Evolutionary conservation across 176 grass and related monocot species (phyloP), one percentile per base, ranked within the genome.

Genomic region (Cenchrus fungigraminus): DNA sequence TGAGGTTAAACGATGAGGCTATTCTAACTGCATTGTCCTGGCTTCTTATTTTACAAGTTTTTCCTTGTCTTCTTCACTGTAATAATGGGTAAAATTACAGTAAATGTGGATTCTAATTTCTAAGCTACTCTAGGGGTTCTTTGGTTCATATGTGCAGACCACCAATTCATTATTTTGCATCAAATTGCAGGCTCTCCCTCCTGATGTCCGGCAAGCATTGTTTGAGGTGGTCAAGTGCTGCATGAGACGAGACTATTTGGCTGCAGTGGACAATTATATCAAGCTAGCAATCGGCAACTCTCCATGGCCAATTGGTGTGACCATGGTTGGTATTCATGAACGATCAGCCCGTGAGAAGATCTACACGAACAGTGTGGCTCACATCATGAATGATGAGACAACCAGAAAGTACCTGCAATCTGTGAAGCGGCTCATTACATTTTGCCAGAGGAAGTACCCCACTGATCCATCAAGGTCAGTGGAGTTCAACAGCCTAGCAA

Each of bases 321-420:
- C 95, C 1, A 94, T 94, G 92, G 95, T 94, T 53, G 95, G 95
- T 76, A 94, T 97, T n/a, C 95, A 97, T 16, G 92, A 97, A 78
- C 84, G 92, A 1, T 94, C 92, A 0, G 95, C 95, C 6, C 88
- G 92, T 10, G 90, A 97, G 80, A 94, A 97, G 86, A 94, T 97
- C 81, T 92, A 89, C 86, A 51, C 88, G 0, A 92, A 89, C 66
- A 91, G 95, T 57, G 92, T 97, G 51, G 92, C 92, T 1, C 95
- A 97, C 79, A 92, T 97, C 73, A 97, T 94, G 90, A 94, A 97
- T 52, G 92, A 97, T 45, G 92, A 97, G 83, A 94, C 84, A 4
- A 94, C 92, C 1, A 85, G 92, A 19, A 97, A 91, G 73, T 97
- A 94, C 68, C 68, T 94, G 62, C 95, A 92, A 34, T 94, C 88